These are phyloP conservation scores for Fraxinus anomala DNA, from an alignment of 257 asterid species.

Conservation along the genomic window DNA sequence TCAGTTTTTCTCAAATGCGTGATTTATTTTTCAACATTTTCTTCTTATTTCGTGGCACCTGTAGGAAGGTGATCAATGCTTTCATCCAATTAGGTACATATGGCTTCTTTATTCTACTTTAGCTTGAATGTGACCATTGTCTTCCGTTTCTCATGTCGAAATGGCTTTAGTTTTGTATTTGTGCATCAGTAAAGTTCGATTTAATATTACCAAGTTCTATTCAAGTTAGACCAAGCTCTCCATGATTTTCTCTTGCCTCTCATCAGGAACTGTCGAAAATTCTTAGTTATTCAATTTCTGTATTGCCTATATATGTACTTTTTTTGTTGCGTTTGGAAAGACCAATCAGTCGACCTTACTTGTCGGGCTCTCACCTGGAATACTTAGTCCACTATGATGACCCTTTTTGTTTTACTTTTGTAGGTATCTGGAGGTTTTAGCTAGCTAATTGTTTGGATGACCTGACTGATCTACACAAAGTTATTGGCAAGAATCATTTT, in stretches of 20 bases:
- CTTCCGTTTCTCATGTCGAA: neutral
- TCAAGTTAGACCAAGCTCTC: neutral
- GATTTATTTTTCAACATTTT: neutral
- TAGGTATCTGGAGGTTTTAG: constrained; percentile 46
- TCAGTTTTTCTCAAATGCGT: neutral
- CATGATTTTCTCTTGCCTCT: neutral
- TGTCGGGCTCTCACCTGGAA: neutral
- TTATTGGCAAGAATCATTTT: constrained; percentile 34
- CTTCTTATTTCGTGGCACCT: neutral
- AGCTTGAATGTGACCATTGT: neutral
- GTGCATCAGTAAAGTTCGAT: neutral
- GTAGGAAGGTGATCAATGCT: neutral
- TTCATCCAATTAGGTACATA: neutral
- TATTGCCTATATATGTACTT: neutral
- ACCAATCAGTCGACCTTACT: neutral
- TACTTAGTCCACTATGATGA: neutral
- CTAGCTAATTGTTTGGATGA: constrained; percentile 36
- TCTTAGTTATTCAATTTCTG: neutral
- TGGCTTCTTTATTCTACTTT: neutral
- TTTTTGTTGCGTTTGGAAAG: too few relatives aligned
- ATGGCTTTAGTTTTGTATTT: neutral
- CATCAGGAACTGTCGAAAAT: neutral
- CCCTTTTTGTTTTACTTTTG: constrained; percentile 11
- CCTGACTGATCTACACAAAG: constrained; percentile 35
- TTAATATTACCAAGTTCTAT: neutral